These are phyloP conservation scores for Rhododendron kiyosumense DNA, from an alignment of 148 eudicot species.

Conservation along the genomic window DNA sequence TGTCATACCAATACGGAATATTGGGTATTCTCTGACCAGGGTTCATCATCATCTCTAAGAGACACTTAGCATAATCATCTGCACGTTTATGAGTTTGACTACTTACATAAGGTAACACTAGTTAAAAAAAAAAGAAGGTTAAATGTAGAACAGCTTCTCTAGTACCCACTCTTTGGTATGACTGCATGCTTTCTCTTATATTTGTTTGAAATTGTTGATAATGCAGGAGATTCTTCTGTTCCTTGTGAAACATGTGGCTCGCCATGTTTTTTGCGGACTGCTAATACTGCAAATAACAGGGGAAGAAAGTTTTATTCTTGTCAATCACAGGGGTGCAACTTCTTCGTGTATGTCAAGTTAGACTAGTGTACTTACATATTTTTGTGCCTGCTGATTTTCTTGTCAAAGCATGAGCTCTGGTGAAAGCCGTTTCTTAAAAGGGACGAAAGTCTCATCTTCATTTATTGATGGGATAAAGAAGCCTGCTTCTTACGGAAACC, in stretches of 20 bases:
- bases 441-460: neutral
- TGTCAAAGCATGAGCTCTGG: neutral
- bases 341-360: constrained; percentile 66
- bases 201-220: neutral
- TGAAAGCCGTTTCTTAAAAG: neutral
- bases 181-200: constrained; percentile 5
- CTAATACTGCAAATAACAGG: constrained; percentile 78
- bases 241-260: constrained; percentile 72
- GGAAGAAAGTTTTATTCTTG: constrained; percentile 89
- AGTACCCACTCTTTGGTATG: neutral
- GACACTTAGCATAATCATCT: neutral
- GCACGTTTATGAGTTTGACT: neutral
- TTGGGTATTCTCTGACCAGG: neutral
- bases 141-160: neutral
- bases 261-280: constrained; percentile 58
- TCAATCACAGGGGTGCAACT: constrained; percentile 72
- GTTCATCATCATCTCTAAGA: neutral
- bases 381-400: neutral
- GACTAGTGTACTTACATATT: neutral
- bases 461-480: neutral
- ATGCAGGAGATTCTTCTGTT: constrained; percentile 58
- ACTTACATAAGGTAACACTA: neutral
- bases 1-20: neutral
- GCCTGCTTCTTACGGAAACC: neutral
- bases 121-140: neutral